Evolutionary conservation across 2,329 filamentous ascomycete species (phyloP), one percentile per base, ranked within the genome.

Genomic region (Penicillium sp.): DNA sequence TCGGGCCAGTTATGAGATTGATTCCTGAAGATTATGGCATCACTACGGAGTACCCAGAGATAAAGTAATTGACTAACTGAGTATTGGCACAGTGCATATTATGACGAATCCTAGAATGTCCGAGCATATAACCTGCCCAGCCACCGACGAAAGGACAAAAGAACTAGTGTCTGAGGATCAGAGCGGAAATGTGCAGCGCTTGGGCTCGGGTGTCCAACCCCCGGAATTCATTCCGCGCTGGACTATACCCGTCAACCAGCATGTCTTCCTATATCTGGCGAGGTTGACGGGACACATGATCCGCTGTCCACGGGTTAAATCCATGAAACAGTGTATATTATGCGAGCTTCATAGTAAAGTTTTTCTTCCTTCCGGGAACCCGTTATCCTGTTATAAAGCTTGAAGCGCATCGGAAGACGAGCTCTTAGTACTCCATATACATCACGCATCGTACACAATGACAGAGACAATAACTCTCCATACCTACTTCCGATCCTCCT

Each of bases 401-500:
- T 10, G 13, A 27, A 31, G 13, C 44, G 3, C 14, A 27, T 13
- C 38, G 36, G 36, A 31, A 41, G 14, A 38, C 31, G 38, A 10
- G 43, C 10, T 14, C 32, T 21, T 29, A n/a, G 22, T 6, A 45
- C 1, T n/a, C n/a, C n/a, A n/a, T n/a, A n/a, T n/a, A n/a, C n/a
- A n/a, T n/a, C 24, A 27, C 31, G 11, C 31, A 34, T 14, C 16
- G 31, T 42, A 14, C 49, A 62, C 50, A 54, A 70, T 64, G 60
- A 16, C 60, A 47, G 53, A 58, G 34, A 57, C 55, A 56, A 53
- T 70, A 44, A 71, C 67, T 2, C 78, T 87, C 9, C 79, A 87
- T 73, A 81, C 78, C 56, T 87, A 85, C 72, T 86, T 82, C 70
- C 78, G 82, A 57, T 87, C 84, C 45, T 86, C 83, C 14, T 87